Percentiles rank a stretch among this genome's conserved stretches.
phyloP scores from a whole-genome alignment of 1,139 yeast genomes.

The Candida sp. region DNA sequence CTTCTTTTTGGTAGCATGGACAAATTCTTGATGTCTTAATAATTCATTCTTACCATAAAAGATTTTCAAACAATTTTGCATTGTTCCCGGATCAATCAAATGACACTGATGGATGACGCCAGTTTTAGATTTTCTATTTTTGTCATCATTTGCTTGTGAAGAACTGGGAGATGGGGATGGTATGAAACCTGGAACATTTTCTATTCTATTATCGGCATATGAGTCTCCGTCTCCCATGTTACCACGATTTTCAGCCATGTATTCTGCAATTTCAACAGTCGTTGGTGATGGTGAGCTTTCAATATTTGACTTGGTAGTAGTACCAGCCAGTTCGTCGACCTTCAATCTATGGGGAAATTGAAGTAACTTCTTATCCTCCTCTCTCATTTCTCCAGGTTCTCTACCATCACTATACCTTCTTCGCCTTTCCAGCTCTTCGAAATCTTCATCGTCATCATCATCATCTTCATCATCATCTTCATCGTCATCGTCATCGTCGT shows the following conservation, averaged over 20 bases:
- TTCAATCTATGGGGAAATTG: constrained; percentile 3
- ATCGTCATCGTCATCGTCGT: constrained; percentile 6
- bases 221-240: not conserved
- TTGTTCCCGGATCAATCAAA: constrained; percentile 31
- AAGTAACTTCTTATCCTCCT: not conserved
- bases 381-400: not conserved
- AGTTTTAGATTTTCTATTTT: constrained; percentile 19
- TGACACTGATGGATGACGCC: constrained; percentile 45
- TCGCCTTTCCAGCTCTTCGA: not conserved
- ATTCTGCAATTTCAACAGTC: not conserved
- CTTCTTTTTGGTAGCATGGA: constrained; percentile 45
- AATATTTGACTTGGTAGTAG: not conserved
- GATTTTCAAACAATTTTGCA: constrained; percentile 34
- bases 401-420: not conserved
- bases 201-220: not conserved
- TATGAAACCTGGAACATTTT: not conserved
- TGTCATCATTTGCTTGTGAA: constrained; percentile 6
- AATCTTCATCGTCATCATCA: constrained; percentile 3
- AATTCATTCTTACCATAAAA: constrained; percentile 47
- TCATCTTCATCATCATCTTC: constrained; percentile 8
- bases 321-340: not conserved
- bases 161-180: constrained; percentile 1
- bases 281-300: not conserved
- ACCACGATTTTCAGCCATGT: constrained; percentile 1
- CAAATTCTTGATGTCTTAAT: constrained; percentile 45